Conservation (phyloP, 129 eudicot genomes). For the Centrapalus pauciflorus region DNA sequence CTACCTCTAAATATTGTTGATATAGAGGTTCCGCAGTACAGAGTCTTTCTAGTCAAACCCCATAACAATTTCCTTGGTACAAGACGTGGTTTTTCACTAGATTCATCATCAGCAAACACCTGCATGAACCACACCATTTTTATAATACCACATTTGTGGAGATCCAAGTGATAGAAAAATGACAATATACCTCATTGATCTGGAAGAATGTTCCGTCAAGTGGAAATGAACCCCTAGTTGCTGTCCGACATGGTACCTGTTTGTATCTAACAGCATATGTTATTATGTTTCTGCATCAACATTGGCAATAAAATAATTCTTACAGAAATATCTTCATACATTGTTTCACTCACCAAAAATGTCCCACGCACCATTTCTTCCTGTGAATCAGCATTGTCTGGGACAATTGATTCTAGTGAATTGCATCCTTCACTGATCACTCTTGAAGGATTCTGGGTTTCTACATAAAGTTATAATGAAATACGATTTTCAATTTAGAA, state of each 20-base stretch:
- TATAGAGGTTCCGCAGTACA: slow-evolving; percentile 26
- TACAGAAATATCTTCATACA: not conserved
- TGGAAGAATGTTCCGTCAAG: slow-evolving; percentile 46
- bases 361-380: slow-evolving; percentile 29
- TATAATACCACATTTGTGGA: not conserved
- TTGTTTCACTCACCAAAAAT: slow-evolving; percentile 32
- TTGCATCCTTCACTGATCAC: not conserved
- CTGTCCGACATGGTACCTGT: slow-evolving; percentile 49
- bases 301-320: not conserved
- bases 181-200: slow-evolving; percentile 41
- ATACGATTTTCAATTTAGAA: not conserved
- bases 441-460: not conserved
- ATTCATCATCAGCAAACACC: slow-evolving; percentile 28
- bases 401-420: not conserved
- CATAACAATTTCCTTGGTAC: slow-evolving; percentile 12
- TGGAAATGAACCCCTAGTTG: slow-evolving; percentile 39
- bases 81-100: slow-evolving; percentile 16
- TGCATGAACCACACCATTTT: not conserved
- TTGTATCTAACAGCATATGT: not conserved
- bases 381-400: not conserved
- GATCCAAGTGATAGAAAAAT: not conserved
- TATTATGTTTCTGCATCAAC: not conserved
- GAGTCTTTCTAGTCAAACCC: slow-evolving; percentile 4
- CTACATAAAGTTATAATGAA: not conserved
- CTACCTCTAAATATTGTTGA: slow-evolving; percentile 24